A percentile compares a stretch with the other conserved stretches of the same genome.
phyloP scores from a whole-genome alignment of 2,329 filamentous ascomycete species.

The Talaromyces sp. region DNA sequence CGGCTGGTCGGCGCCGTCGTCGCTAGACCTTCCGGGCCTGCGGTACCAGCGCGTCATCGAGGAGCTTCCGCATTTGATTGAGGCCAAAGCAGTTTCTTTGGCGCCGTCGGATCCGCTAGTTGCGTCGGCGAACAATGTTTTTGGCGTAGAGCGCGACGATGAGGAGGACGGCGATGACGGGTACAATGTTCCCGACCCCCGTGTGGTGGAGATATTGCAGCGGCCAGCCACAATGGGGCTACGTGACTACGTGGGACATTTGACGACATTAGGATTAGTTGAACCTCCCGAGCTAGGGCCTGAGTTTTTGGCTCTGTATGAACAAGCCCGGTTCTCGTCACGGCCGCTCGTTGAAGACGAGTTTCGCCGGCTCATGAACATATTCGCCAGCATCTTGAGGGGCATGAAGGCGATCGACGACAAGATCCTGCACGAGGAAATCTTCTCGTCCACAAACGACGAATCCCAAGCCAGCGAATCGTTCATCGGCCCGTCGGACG shows the following conservation, averaged over 20 bases:
- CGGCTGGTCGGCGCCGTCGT: constrained; percentile 81
- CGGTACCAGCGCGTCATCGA: constrained; percentile 75
- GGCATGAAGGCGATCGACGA: constrained; percentile 64
- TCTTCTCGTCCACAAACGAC: constrained; percentile 17
- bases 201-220: constrained; percentile 66
- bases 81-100: constrained; percentile 86
- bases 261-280: constrained; percentile 63
- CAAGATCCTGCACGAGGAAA: constrained; percentile 41
- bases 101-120: constrained; percentile 56
- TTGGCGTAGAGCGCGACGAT: not conserved
- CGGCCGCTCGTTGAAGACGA: constrained; percentile 61
- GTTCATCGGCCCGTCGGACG: constrained; percentile 33
- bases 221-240: constrained; percentile 67
- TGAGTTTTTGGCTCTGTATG: constrained; percentile 71
- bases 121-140: constrained; percentile 17
- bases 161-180: not conserved
- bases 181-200: constrained; percentile 53
- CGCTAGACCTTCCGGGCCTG: constrained; percentile 69
- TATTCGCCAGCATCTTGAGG: constrained; percentile 75
- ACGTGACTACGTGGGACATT: constrained; percentile 70
- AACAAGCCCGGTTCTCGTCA: constrained; percentile 76
- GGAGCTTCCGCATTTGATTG: constrained; percentile 83
- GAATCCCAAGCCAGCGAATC: constrained; percentile 24
- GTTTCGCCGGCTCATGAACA: constrained; percentile 75
- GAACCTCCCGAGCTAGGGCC: constrained; percentile 44